Conservation (phyloP, 768 basidiomycete genomes). For the Peribolospora kevripleyi region DNA sequence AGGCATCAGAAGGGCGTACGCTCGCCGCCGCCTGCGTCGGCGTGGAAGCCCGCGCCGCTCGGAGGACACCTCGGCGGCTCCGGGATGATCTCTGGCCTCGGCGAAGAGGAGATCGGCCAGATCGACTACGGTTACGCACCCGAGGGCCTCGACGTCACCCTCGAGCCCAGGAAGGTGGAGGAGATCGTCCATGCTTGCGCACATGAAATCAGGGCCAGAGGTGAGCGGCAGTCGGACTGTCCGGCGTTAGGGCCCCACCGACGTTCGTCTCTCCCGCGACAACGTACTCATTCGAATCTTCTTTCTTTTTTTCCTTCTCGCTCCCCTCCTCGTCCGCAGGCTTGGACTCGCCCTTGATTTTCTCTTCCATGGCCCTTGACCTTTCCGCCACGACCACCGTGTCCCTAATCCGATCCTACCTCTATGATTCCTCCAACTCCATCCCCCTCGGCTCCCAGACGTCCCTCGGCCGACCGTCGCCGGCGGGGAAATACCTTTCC, state of each 20-base stretch:
- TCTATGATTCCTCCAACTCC: conserved; percentile 16
- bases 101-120: conserved; percentile 5
- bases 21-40: too few species aligned
- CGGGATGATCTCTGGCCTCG: not conserved
- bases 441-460: conserved; percentile 7
- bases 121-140: conserved; percentile 43
- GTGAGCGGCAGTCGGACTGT: conserved; percentile 11
- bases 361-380: conserved; percentile 69
- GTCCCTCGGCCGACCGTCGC: conserved; percentile 20
- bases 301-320: not conserved
- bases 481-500: conserved; percentile 26
- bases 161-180: conserved; percentile 48
- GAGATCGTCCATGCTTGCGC: conserved; percentile 46
- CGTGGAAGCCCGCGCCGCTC: too few species aligned
- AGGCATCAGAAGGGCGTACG: too few species aligned
- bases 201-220: conserved; percentile 44
- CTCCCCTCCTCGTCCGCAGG: conserved; percentile 14
- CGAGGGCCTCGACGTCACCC: conserved; percentile 44
- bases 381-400: conserved; percentile 48
- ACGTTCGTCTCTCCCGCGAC: not conserved
- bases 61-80: too few species aligned
- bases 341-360: conserved; percentile 71
- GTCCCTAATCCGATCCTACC: conserved; percentile 53
- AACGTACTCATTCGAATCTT: not conserved
- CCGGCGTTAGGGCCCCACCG: not conserved